These are phyloP conservation scores for Tubosaeta sp. DNA, from an alignment of 768 basidiomycete species.

Conservation along the genomic window DNA sequence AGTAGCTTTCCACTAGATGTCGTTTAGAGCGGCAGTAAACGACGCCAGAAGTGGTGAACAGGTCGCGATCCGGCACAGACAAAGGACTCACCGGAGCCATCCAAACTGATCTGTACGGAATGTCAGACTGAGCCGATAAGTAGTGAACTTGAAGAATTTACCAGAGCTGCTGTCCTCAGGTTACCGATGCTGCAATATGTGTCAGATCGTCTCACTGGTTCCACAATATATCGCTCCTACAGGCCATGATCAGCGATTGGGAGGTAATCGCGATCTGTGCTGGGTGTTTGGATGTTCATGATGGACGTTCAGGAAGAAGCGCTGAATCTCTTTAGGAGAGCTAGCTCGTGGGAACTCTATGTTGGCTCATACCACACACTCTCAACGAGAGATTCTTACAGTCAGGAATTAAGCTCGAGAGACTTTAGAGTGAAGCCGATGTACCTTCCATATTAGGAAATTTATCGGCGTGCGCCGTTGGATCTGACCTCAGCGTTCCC, in stretches of 20 bases:
- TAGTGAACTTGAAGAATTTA: constrained; percentile 26
- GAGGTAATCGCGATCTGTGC: constrained; percentile 59
- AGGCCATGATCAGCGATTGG: constrained; percentile 77
- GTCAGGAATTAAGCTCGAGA: no score
- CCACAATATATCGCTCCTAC: constrained; percentile 38
- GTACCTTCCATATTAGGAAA: constrained; percentile 7
- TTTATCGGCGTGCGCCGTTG: constrained; percentile 2
- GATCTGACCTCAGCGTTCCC: constrained; percentile 4
- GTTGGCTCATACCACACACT: no score
- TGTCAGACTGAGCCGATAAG: constrained; percentile 3
- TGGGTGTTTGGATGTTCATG: constrained; percentile 52
- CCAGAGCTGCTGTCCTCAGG: constrained; percentile 74
- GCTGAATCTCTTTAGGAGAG: background rate
- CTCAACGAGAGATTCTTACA: no score
- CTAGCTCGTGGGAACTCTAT: no score
- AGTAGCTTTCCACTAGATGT: constrained; percentile 79
- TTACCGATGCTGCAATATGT: constrained; percentile 64
- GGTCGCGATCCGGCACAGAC: background rate
- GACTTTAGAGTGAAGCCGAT: background rate
- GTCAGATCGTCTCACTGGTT: constrained; percentile 8
- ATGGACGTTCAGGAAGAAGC: constrained; percentile 1
- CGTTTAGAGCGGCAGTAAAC: background rate
- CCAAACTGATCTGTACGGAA: constrained; percentile 55
- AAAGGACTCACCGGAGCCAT: constrained; percentile 63
- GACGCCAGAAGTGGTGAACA: no score